Evolutionary conservation across 2,329 filamentous ascomycete species (phyloP), one percentile per base, ranked within the genome.

Genomic region (Arachnopeziza araneosa): DNA sequence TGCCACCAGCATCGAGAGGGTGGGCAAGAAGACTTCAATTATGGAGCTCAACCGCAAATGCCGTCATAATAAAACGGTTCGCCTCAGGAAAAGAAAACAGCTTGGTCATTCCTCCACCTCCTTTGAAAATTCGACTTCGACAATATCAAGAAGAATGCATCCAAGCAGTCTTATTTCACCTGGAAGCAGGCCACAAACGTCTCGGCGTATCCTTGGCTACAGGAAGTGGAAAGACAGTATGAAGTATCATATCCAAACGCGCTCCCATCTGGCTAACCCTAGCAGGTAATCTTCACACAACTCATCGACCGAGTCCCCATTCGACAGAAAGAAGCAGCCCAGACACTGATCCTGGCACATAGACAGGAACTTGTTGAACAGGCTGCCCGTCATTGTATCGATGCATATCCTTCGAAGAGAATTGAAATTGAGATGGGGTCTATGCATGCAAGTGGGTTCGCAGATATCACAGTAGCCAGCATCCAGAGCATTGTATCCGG

Each of bases 101-200:
- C 17, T 10, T 24, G 10, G 22, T 24, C 22, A 24, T 24, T 3
- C 24, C 36, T 32, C 54, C 12, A 2, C 54, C 61, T 26, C 64
- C 60, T 22, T 49, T 67, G 30, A 64, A 66, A 23, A 67, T 93
- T 57, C 81, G 81, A 59, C 84, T 96, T 50, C 88, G 92, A 66
- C 80, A 89, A 67, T 97, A 96, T 70, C 93, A 97, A 72, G 87
- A 95, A 77, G 91, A 96, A 80, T 96, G 91, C 70, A 96, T 97
- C 62, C 84, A 90, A 69, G 86, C 91, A 0, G 89, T 96, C 2
- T 76, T 96, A 1, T 75, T 80, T 1, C 85, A 91, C 58, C 73
- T 96, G 0, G 73, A 82, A 2, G 75, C 83, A 36, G 92, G 92
- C 0, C 85, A 93, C 66, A 92, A 90, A 69, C 83, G 93, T 7